Evolutionary conservation across 345 rosid genomes (phyloP).

Genomic region (Eucalyptus coolabah): DNA sequence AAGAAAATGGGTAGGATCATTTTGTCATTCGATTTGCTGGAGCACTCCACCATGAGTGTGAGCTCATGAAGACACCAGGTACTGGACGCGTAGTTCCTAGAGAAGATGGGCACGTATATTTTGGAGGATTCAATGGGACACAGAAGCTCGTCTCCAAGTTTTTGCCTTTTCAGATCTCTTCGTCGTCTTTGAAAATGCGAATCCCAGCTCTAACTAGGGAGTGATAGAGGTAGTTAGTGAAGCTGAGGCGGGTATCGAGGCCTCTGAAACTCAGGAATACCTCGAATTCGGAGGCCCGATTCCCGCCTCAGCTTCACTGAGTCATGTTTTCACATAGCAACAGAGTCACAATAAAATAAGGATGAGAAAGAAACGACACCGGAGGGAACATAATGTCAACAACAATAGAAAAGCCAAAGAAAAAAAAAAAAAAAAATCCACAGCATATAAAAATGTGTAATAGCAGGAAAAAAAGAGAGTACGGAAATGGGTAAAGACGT

Average conservation of each 20-base stretch:
- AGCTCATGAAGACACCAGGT: background rate
- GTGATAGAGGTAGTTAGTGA: background rate
- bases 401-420: background rate
- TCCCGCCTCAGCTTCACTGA: too few relatives aligned
- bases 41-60: background rate
- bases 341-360: background rate
- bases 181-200: fast-evolving
- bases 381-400: background rate
- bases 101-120: background rate
- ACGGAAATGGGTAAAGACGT: too few relatives aligned
- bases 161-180: background rate
- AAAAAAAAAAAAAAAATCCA: background rate
- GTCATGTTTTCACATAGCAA: background rate
- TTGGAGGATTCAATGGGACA: background rate
- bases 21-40: background rate
- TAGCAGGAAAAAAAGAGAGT: too few relatives aligned
- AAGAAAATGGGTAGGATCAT: background rate
- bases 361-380: background rate
- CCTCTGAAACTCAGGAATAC: background rate
- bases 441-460: background rate
- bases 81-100: background rate
- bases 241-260: background rate
- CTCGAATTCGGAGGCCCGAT: too few relatives aligned
- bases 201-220: background rate
- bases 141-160: background rate